Evolutionary conservation across 352 stramenopile species (phyloP).

Genomic region (Thalassiosira livingstoniorum): DNA sequence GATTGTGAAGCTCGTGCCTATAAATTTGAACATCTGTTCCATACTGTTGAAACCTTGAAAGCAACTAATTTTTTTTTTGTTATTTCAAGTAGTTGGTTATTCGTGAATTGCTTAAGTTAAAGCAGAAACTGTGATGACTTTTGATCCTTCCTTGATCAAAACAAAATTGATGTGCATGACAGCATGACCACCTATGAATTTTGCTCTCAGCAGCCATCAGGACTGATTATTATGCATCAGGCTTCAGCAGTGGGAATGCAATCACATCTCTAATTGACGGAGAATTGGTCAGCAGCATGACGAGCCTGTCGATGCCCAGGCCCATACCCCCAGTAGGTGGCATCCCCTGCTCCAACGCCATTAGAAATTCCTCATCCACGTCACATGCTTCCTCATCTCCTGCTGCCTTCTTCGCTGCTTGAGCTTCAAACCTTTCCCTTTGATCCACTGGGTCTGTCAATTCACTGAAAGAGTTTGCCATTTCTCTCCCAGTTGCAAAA

Average conservation of each 20-base stretch:
- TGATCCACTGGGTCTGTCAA: slow-evolving; percentile 96
- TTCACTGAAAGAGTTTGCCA: slow-evolving; percentile 99
- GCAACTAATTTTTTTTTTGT: no score
- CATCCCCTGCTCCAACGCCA: slow-evolving; percentile 95
- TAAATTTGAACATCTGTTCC: no score
- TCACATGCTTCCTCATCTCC: slow-evolving; percentile 89
- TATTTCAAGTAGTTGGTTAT: no score
- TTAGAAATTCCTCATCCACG: slow-evolving; percentile 92
- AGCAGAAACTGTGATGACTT: no score
- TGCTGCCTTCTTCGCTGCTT: slow-evolving; percentile 87
- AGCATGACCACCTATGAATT: no score
- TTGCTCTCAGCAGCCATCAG: no score
- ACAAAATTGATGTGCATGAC: no score
- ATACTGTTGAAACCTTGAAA: no score
- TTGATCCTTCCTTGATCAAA: no score
- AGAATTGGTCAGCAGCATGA: slow-evolving; percentile 95
- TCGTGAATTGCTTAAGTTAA: no score
- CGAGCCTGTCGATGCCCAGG: slow-evolving; percentile 97
- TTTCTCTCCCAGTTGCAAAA: slow-evolving; percentile 95
- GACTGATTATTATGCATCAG: slow-evolving; percentile 45
- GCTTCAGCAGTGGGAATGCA: slow-evolving; percentile 89
- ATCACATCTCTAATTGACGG: slow-evolving; percentile 91
- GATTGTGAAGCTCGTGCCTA: no score
- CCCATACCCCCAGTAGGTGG: slow-evolving; percentile 97
- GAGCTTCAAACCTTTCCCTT: slow-evolving; percentile 86